phyloP scores from a whole-genome alignment of 2,329 filamentous ascomycete genomes.

The Orbilia oligospora region DNA sequence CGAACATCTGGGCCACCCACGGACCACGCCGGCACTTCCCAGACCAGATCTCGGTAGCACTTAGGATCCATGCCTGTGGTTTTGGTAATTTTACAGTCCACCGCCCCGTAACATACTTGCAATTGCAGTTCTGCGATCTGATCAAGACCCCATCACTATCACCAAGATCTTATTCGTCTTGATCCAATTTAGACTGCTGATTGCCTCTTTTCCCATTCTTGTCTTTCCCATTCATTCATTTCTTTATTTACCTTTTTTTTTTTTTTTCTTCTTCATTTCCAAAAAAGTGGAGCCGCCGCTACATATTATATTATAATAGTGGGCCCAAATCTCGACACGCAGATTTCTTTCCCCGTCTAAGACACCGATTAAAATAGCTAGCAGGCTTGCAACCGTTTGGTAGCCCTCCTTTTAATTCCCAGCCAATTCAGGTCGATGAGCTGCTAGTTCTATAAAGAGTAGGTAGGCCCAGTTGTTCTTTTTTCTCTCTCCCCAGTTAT shows the following conservation, averaged over 20 bases:
- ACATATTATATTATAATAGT: slow-evolving; percentile 56
- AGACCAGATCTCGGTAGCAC: slow-evolving; percentile 58
- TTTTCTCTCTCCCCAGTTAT: slow-evolving; percentile 34
- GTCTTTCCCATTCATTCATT: slow-evolving; percentile 42
- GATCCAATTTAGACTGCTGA: slow-evolving; percentile 35
- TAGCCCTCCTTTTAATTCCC: slow-evolving; percentile 50
- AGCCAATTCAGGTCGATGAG: slow-evolving; percentile 43
- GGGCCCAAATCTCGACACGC: slow-evolving; percentile 60
- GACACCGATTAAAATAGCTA: slow-evolving; percentile 56
- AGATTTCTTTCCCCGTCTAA: slow-evolving; percentile 53
- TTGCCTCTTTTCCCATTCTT: slow-evolving; percentile 38
- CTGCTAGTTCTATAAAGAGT: slow-evolving; percentile 58
- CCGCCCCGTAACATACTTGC: slow-evolving; percentile 13
- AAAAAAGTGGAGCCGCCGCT: slow-evolving; percentile 60
- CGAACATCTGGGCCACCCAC: slow-evolving; percentile 58
- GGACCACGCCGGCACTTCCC: slow-evolving; percentile 51
- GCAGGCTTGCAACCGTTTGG: slow-evolving; percentile 50
- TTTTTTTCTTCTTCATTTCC: slow-evolving; percentile 52
- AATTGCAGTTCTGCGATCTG: not conserved
- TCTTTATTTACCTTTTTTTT: not conserved
- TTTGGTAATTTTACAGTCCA: slow-evolving; percentile 49
- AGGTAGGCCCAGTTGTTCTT: slow-evolving; percentile 57
- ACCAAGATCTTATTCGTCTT: slow-evolving; percentile 46
- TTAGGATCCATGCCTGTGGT: slow-evolving; percentile 58
- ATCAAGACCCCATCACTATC: slow-evolving; percentile 8